Evolutionary conservation across 2,329 filamentous ascomycete genomes (phyloP).

Genomic region (Thelonectria olida): DNA sequence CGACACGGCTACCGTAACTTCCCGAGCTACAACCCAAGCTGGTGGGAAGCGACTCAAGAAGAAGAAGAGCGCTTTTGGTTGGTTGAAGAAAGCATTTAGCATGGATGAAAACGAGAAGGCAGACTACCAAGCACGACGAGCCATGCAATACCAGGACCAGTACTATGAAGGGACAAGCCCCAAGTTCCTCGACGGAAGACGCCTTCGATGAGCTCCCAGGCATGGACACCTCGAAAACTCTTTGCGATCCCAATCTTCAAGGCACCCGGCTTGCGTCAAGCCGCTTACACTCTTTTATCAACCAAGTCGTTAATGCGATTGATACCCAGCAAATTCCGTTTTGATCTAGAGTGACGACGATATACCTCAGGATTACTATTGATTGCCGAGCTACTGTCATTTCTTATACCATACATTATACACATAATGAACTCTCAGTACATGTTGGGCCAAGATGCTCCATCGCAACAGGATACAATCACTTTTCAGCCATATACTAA

Average conservation of each 20-base stretch:
- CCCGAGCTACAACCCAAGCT: constrained; percentile 39
- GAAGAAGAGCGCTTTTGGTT: constrained; percentile 74
- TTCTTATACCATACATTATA: constrained; percentile 4
- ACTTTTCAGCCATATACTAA: not conserved
- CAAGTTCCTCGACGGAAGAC: constrained; percentile 65
- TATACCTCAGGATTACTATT: constrained; percentile 12
- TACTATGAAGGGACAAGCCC: constrained; percentile 63
- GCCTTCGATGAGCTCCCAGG: constrained; percentile 46
- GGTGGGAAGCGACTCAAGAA: constrained; percentile 64
- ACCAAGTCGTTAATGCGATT: constrained; percentile 32
- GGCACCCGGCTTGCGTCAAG: not conserved
- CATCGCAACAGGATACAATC: not conserved
- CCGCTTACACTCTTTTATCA: constrained; percentile 16
- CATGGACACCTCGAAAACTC: not conserved
- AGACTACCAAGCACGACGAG: constrained; percentile 65
- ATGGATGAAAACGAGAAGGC: constrained; percentile 70
- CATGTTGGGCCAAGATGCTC: not conserved
- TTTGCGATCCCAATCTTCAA: not conserved
- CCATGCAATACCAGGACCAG: constrained; percentile 53
- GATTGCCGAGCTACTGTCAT: constrained; percentile 14
- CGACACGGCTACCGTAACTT: constrained; percentile 42
- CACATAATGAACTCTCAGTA: constrained; percentile 5
- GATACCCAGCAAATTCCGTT: constrained; percentile 38
- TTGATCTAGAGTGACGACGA: constrained; percentile 30
- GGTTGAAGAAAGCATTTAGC: constrained; percentile 74